Evolutionary conservation across 2,329 filamentous ascomycete genomes (phyloP).

Genomic region (Clonostachys rosea): DNA sequence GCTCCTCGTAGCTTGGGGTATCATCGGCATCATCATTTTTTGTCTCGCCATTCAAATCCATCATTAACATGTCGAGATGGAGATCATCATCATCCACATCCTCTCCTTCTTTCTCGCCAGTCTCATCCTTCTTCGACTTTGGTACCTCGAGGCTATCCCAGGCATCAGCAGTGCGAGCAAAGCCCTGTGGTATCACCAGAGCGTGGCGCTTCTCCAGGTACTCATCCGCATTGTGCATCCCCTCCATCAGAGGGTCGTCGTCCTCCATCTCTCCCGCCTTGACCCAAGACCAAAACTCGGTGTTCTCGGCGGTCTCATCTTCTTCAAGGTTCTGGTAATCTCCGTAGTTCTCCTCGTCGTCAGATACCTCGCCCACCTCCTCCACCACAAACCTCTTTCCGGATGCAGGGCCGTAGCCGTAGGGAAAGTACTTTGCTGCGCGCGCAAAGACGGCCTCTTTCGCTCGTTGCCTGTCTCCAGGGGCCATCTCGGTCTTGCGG

Average conservation of each 20-base stretch:
- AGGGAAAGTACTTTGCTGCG: constrained; percentile 40
- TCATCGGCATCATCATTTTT: no score
- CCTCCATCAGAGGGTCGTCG: background rate
- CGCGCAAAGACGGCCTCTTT: constrained; percentile 30
- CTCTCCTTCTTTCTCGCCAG: background rate
- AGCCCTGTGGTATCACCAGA: background rate
- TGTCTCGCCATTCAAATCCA: background rate
- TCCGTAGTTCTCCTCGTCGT: constrained; percentile 36
- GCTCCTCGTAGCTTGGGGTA: no score
- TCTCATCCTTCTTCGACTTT: background rate
- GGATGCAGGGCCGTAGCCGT: constrained; percentile 35
- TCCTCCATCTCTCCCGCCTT: background rate
- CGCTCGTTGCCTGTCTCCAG: constrained; percentile 27
- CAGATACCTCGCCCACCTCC: constrained; percentile 33
- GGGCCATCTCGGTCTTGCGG: constrained; percentile 1
- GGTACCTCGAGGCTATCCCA: background rate
- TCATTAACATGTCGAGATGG: background rate
- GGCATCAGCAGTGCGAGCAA: background rate
- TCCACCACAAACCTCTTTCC: constrained; percentile 37
- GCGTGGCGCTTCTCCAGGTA: background rate
- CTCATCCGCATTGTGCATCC: background rate
- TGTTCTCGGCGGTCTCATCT: background rate
- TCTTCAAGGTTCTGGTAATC: constrained; percentile 23
- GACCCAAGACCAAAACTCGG: background rate
- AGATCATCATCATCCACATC: background rate